Base-by-base conservation (phyloP, 805 yeast genomes). In the Kodamaea restingae region DNA sequence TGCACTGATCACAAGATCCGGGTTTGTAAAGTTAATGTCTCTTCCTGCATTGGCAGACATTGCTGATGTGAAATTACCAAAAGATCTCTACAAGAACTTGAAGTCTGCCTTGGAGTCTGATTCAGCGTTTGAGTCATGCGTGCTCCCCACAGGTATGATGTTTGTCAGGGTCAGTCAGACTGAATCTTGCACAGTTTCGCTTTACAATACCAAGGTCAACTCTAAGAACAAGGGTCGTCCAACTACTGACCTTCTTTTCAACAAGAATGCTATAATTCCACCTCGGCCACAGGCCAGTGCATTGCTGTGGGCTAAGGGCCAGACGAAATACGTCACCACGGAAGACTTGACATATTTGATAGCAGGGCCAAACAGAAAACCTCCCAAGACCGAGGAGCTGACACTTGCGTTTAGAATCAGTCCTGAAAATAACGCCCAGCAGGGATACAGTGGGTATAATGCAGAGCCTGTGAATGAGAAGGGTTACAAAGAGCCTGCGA, bases 231-330 rank as follows among this genome's bases (percentile, higher is more conserved):
- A 51, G 34, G 57, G 52, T 11, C 56, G 51, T 7, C 51, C 52
- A 2, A 38, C 49, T 4, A 60, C 70, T 4, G 95, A 86, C 56
- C 62, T 71, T 1, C 61, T 93, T 25, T 90, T 82, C 63, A 83
- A 85, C 52, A 82, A 77, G 18, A 75, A 78, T 44, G 70, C 84
- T 32, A 63, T 73, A 4, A 74, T 83, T 15, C 95, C 96, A 2
- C 75, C 78, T 22, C 71, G 98, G 35, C 99, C 98, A 2, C 71
- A 77, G 4, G 78, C 86, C 5, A 78, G 88, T 26, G 76, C 93
- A 0, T 67, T 85, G 32, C 91, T 83, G 58, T 85, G 96, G 93
- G 86, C 93, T 5, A 78, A 82, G 48, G 96, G 96, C 2, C 65
- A 58, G 32, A 65, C 83, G 0, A 77, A 78, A 14, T 70, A 73